A percentile compares a stretch with the other conserved stretches of the same genome.
phyloP scores from a whole-genome alignment of 192 early-diverging fungal genomes.

The Linnemannia exigua region DNA sequence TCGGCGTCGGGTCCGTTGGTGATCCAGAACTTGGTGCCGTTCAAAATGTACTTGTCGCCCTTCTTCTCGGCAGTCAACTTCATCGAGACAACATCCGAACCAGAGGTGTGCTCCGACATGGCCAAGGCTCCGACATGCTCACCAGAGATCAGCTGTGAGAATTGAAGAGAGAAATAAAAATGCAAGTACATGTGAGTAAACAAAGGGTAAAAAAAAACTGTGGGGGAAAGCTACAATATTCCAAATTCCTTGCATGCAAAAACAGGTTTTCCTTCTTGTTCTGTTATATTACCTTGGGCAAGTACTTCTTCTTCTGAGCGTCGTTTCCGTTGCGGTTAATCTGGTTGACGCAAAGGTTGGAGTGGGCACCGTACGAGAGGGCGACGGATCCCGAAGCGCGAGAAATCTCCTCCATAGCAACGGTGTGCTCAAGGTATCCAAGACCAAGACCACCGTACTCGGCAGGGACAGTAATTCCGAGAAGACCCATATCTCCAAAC shows the following conservation, averaged over 20 bases:
- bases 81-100: slow-evolving; percentile 97
- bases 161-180: neutral
- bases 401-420: slow-evolving; percentile 96
- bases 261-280: neutral
- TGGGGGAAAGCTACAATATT: neutral
- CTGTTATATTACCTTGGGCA: slow-evolving; percentile 73
- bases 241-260: slow-evolving; percentile 9
- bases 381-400: slow-evolving; percentile 92
- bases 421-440: slow-evolving; percentile 91
- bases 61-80: slow-evolving; percentile 84
- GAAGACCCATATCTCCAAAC: slow-evolving; percentile 95
- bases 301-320: slow-evolving; percentile 89
- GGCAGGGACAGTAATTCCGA: slow-evolving; percentile 92
- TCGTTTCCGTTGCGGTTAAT: slow-evolving; percentile 92
- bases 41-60: slow-evolving; percentile 87
- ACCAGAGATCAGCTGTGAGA: slow-evolving; percentile 80
- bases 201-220: neutral
- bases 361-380: slow-evolving; percentile 95
- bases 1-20: slow-evolving; percentile 96
- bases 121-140: slow-evolving; percentile 93
- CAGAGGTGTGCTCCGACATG: slow-evolving; percentile 93
- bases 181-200: neutral
- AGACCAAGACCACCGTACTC: slow-evolving; percentile 90
- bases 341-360: slow-evolving; percentile 98
- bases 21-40: slow-evolving; percentile 97